Evolutionary conservation across 2,329 filamentous ascomycete genomes (phyloP).

Genomic region (Capronia coronata): DNA sequence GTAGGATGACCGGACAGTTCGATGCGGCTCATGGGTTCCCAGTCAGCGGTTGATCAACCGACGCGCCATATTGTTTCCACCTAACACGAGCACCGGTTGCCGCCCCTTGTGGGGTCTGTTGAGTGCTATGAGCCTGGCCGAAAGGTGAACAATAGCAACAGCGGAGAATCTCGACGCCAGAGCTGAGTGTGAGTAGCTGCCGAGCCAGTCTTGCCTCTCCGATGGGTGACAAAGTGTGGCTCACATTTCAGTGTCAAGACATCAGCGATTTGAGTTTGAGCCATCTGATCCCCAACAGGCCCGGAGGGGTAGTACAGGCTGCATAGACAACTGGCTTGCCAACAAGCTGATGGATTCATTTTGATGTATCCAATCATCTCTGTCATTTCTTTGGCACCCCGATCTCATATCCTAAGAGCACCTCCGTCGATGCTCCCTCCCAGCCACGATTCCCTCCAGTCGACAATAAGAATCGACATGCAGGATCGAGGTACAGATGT

Average conservation of each 20-base stretch:
- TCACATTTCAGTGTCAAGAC: background rate
- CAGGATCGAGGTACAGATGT: slow-evolving; percentile 77
- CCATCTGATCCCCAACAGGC: background rate
- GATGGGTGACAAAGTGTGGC: background rate
- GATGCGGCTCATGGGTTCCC: too few relatives aligned
- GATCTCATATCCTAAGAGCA: slow-evolving; percentile 92
- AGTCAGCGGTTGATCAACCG: too few relatives aligned
- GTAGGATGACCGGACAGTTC: too few relatives aligned
- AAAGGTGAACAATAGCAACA: too few relatives aligned
- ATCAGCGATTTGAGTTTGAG: background rate
- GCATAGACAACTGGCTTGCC: too few relatives aligned
- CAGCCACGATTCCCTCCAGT: slow-evolving; percentile 88
- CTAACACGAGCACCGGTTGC: too few relatives aligned
- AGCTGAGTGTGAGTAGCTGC: background rate
- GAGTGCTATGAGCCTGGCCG: too few relatives aligned
- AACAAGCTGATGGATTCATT: too few relatives aligned
- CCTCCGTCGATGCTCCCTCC: slow-evolving; percentile 87
- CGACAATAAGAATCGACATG: slow-evolving; percentile 83
- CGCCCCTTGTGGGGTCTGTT: too few relatives aligned
- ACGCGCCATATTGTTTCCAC: too few relatives aligned
- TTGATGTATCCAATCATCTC: too few relatives aligned
- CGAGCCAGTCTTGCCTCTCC: background rate
- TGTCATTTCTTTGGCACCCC: slow-evolving; percentile 35
- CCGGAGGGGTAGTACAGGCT: background rate
- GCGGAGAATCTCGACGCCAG: too few relatives aligned